phyloP scores from a whole-genome alignment of 768 basidiomycete species.

The Daedalea quercina region DNA sequence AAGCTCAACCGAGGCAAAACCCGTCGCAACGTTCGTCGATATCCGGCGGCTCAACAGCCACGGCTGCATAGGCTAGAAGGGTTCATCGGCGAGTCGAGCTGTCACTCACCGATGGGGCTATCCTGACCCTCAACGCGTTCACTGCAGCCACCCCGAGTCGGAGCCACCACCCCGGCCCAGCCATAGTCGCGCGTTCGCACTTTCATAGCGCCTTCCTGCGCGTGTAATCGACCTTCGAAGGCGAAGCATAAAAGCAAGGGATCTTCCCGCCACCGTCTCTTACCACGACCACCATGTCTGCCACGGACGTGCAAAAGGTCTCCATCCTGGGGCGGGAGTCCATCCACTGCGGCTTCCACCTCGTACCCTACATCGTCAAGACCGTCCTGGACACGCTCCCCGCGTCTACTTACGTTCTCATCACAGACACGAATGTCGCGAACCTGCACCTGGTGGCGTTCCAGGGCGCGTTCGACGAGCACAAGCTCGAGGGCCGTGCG shows the following conservation, averaged over 20 bases:
- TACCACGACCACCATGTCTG: slow-evolving; percentile 8
- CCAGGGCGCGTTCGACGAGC: slow-evolving; percentile 51
- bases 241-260: background rate
- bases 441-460: slow-evolving; percentile 69
- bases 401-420: slow-evolving; percentile 82
- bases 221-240: background rate
- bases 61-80: background rate
- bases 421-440: slow-evolving; percentile 91
- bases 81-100: background rate
- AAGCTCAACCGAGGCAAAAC: too few species aligned
- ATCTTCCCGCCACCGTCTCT: background rate
- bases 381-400: slow-evolving; percentile 67
- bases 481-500: slow-evolving; percentile 28
- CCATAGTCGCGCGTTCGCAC: background rate
- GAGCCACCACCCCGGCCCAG: background rate
- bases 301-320: slow-evolving; percentile 63
- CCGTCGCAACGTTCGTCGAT: too few species aligned
- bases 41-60: background rate
- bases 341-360: slow-evolving; percentile 93
- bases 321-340: slow-evolving; percentile 79
- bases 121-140: background rate
- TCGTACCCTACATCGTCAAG: slow-evolving; percentile 75
- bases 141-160: slow-evolving; percentile 1
- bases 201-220: background rate
- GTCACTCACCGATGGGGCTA: background rate